Evolutionary conservation across 1,284 basidiomycete species (phyloP).

Genomic region (Cutaneotrichosporon curvatum): DNA sequence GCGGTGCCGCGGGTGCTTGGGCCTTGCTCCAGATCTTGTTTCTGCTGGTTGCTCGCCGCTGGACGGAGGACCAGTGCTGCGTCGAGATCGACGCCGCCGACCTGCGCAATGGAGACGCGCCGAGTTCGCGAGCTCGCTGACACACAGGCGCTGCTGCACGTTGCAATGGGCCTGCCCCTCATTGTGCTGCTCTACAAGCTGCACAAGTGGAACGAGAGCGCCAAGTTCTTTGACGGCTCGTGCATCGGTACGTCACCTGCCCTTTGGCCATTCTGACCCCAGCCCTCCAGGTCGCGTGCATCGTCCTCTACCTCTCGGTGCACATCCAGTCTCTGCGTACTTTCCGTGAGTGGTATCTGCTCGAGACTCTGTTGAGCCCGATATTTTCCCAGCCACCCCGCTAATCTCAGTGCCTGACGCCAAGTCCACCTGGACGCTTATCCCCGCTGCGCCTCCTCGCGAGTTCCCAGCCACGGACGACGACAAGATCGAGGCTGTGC

Average conservation of each 20-base stretch:
- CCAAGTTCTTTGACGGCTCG: constrained; percentile 84
- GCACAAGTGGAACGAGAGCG: constrained; percentile 77
- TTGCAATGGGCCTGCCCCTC: constrained; percentile 67
- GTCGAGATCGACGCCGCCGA: too few species aligned
- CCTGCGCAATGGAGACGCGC: too few species aligned
- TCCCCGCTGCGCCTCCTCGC: constrained; percentile 49
- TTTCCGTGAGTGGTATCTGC: constrained; percentile 33
- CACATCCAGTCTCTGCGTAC: constrained; percentile 68
- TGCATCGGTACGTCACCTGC: constrained; percentile 56
- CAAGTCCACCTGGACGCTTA: constrained; percentile 38
- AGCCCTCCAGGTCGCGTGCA: constrained; percentile 66
- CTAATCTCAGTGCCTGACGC: constrained; percentile 30
- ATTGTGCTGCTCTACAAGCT: constrained; percentile 67
- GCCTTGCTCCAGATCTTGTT: too few species aligned
- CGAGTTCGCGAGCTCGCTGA: too few species aligned
- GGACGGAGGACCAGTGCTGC: too few species aligned
- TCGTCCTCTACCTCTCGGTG: constrained; percentile 72
- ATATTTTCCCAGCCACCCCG: not conserved
- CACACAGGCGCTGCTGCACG: constrained; percentile 68
- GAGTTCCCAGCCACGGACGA: constrained; percentile 54
- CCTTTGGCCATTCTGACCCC: constrained; percentile 6
- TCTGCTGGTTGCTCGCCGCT: too few species aligned
- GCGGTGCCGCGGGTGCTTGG: too few species aligned
- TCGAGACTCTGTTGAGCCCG: not conserved
- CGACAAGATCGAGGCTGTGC: constrained; percentile 68